Percentiles rank a stretch among this genome's conserved stretches.
These are phyloP conservation scores for Asclepias syriaca DNA, from an alignment of 257 asterid species.

Conservation along the genomic window DNA sequence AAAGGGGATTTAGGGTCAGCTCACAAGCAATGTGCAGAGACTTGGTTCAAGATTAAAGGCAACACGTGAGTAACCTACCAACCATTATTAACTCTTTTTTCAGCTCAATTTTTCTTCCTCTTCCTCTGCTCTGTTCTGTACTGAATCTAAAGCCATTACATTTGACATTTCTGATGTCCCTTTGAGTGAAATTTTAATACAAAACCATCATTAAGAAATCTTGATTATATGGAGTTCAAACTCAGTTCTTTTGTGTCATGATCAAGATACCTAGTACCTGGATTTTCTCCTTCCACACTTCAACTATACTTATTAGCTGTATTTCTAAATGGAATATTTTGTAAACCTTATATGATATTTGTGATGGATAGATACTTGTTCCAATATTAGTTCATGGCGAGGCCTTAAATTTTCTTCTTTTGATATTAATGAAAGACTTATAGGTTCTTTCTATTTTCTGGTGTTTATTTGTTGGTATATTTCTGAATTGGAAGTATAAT, in stretches of 20 bases:
- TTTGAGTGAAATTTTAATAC: background rate
- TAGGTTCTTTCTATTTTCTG: background rate
- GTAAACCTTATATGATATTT: too few relatives aligned
- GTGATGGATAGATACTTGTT: too few relatives aligned
- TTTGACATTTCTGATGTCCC: background rate
- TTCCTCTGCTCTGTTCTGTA: too few relatives aligned
- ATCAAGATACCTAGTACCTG: background rate
- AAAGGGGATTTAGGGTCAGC: slow-evolving; percentile 56
- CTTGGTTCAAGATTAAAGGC: slow-evolving; percentile 52
- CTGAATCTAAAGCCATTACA: background rate
- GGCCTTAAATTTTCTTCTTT: background rate
- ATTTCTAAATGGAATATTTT: too few relatives aligned
- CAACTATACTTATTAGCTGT: background rate
- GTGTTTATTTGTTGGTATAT: background rate
- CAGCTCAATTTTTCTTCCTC: background rate
- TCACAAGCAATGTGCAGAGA: slow-evolving; percentile 50
- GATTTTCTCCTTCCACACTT: background rate
- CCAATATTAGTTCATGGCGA: too few relatives aligned
- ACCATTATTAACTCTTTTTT: background rate
- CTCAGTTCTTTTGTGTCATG: background rate
- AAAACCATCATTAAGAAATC: too few relatives aligned
- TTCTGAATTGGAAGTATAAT: slow-evolving; percentile 3
- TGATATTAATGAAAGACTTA: background rate
- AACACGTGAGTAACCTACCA: slow-evolving; percentile 34
- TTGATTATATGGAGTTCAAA: too few relatives aligned